Evolutionary conservation across 2,329 filamentous ascomycete species (phyloP), one percentile per base, ranked within the genome.

Genomic region (Lasiodiplodia citricola): DNA sequence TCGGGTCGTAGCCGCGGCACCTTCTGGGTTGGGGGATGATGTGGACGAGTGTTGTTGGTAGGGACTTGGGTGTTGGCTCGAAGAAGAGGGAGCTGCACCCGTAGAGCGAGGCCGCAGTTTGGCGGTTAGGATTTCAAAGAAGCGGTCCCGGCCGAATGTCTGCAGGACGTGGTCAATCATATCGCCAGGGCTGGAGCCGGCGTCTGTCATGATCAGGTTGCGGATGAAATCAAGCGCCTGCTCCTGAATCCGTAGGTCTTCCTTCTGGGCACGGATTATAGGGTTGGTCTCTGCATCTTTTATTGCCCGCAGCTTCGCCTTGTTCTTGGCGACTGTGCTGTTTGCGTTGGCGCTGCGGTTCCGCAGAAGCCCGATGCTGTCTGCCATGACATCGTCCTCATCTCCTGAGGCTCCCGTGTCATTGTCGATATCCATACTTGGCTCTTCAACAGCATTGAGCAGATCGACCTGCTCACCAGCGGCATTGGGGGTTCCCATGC

Each of bases 171-270:
- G 90, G 75, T 97, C 94, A 70, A 97, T 93, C 88, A 97, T 95
- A 80, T 83, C 88, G 70, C 78, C 84, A 1, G 67, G 58, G 58
- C 60, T 65, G 72, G 81, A 85, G 72, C 79, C 71, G 56, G 78
- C 88, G 73, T 79, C 83, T 70, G 90, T 88, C 68, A 91, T 91
- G 72, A 97, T 92, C 38, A 98, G 84, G 79, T 99, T 99, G 67
- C 95, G 88, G 71, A 99, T 88, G 73, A 98, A 91, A 74, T 96
- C 91, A 21, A 98, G 87, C 0, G 91, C 92, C 80, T 98, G 94
- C 77, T 97, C 93, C 80, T 98, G 95, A 35, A 97, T 92, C 2
- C 90, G 90, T 47, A 94, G 85, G 72, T 96, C 92, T 72, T 97
- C 92, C 72, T 90, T 90, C 65, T 91, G 87, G 21, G 90, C 88